These are phyloP conservation scores for Penicillium tannophilum DNA, from an alignment of 495 filamentous ascomycete genomes.

Conservation along the genomic window DNA sequence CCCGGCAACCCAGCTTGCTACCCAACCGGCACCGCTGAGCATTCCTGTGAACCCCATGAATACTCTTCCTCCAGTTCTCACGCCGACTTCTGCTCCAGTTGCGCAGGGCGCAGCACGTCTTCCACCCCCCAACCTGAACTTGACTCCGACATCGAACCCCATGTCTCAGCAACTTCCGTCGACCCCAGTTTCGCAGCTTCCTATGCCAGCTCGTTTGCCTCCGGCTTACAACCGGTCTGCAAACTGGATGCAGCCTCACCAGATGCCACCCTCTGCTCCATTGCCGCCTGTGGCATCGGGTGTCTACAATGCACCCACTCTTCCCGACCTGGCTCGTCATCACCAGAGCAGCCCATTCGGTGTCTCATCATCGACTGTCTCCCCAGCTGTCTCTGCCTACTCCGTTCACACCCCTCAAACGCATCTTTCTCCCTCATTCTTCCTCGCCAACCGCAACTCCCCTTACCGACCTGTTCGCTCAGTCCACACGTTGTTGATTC, in stretches of 20 bases:
- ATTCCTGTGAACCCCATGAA: constrained; percentile 33
- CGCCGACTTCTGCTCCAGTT: constrained; percentile 37
- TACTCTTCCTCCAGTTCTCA: constrained; percentile 39
- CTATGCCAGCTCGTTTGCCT: constrained; percentile 54
- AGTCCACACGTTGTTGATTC: constrained; percentile 86
- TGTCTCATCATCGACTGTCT: constrained; percentile 40
- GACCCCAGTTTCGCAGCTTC: constrained; percentile 55
- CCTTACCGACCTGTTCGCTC: constrained; percentile 90
- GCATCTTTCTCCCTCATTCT: constrained; percentile 64
- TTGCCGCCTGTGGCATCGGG: constrained; percentile 36
- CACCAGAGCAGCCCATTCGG: constrained; percentile 41
- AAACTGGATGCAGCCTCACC: constrained; percentile 43
- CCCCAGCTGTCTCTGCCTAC: constrained; percentile 45
- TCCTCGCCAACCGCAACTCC: constrained; percentile 68
- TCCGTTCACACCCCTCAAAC: constrained; percentile 50
- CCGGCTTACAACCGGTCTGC: constrained; percentile 58
- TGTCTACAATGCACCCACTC: constrained; percentile 55
- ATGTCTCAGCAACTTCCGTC: constrained; percentile 41
- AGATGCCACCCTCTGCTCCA: constrained; percentile 46
- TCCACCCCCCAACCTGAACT: constrained; percentile 60
- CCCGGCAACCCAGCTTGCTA: constrained; percentile 31
- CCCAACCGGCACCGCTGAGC: constrained; percentile 26
- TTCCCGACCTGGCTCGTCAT: constrained; percentile 49
- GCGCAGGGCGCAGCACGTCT: constrained; percentile 48
- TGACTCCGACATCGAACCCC: constrained; percentile 38